Base-by-base conservation (phyloP, 768 basidiomycete species). In the Xerocomellus intermedius region DNA sequence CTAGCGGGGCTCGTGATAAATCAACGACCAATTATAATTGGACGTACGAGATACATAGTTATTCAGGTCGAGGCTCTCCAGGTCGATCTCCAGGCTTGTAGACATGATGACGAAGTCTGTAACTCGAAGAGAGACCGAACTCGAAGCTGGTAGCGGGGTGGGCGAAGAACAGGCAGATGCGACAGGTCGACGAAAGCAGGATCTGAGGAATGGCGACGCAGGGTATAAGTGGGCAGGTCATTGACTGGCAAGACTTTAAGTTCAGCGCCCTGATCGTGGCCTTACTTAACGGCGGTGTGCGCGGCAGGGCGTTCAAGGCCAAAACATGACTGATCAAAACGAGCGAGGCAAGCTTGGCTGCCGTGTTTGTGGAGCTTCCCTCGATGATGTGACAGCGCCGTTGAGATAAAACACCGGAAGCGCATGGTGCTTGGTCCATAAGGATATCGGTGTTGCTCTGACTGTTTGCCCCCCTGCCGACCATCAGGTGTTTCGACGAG, bases 1-100 rank as follows among this genome's bases (percentile, higher is more conserved):
- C 59, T 60, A 8, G 14, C 7, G 3, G 7, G 9, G 14, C 13
- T 14, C 7, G 7, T 59, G 5, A 54, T 52, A 26, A 14, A 37
- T 17, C 24, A 6, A 26, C 22, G n/a, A 19, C 2, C 1, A 0
- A 24, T 35, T 1, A 39, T 7, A 8, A 30, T 17, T 7, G 12
- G 3, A 50, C 56, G 2, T 43, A 54, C 56, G 38, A 12, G 59
- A 53, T 35, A 35, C 12, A 17, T 53, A 60, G 14, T 58, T 42
- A 3, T 50, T 54, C 32, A 59, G 16, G 30, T 50, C 48, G 13
- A 60, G 47, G 26, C 48, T 50, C 5, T 38, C 48, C 39, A 60
- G 35, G 4, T 33, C 42, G 13, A 24, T 12, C 13, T 32, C 36
- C 3, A 49, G 39, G 9, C 37, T 48, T 1, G 50, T 48, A 21